Conservation (phyloP, 1,139 yeast genomes). For the Yamadazyma epiphylla region DNA sequence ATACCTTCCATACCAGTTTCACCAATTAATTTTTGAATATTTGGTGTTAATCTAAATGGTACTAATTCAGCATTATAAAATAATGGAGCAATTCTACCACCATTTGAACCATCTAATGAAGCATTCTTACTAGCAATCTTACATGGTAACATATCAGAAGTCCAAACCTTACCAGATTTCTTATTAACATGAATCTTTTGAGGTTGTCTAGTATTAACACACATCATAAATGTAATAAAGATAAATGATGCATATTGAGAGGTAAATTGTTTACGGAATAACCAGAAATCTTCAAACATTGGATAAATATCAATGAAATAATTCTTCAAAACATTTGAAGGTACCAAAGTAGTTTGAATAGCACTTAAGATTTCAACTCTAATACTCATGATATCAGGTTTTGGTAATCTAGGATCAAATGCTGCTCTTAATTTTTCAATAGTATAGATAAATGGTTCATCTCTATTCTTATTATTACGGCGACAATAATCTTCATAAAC, state of each 20-base stretch:
- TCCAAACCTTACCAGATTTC: slow-evolving; percentile 86
- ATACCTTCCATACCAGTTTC: slow-evolving; percentile 91
- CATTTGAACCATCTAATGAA: slow-evolving; percentile 52
- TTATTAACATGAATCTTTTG: slow-evolving; percentile 84
- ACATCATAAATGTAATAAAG: slow-evolving; percentile 91
- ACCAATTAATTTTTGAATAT: slow-evolving; percentile 89
- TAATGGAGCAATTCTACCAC: slow-evolving; percentile 71
- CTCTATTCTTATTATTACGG: slow-evolving; percentile 69
- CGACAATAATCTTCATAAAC: slow-evolving; percentile 88
- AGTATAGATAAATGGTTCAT: slow-evolving; percentile 85
- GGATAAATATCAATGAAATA: slow-evolving; percentile 60
- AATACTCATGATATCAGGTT: slow-evolving; percentile 85
- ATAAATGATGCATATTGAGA: slow-evolving; percentile 95
- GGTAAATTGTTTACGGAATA: slow-evolving; percentile 91
- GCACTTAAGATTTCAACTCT: slow-evolving; percentile 89
- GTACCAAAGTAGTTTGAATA: slow-evolving; percentile 82
- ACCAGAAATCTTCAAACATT: slow-evolving; percentile 92
- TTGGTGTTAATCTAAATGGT: slow-evolving; percentile 95
- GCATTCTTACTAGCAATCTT: slow-evolving; percentile 64
- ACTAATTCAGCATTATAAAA: slow-evolving; percentile 94
- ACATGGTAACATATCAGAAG: slow-evolving; percentile 93
- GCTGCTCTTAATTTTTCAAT: slow-evolving; percentile 88
- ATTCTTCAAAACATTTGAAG: slow-evolving; percentile 78
- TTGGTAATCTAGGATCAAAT: slow-evolving; percentile 86
- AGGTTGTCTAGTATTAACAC: slow-evolving; percentile 91